phyloP scores from a whole-genome alignment of 2,329 filamentous ascomycete species.

The Cercospora janseana region DNA sequence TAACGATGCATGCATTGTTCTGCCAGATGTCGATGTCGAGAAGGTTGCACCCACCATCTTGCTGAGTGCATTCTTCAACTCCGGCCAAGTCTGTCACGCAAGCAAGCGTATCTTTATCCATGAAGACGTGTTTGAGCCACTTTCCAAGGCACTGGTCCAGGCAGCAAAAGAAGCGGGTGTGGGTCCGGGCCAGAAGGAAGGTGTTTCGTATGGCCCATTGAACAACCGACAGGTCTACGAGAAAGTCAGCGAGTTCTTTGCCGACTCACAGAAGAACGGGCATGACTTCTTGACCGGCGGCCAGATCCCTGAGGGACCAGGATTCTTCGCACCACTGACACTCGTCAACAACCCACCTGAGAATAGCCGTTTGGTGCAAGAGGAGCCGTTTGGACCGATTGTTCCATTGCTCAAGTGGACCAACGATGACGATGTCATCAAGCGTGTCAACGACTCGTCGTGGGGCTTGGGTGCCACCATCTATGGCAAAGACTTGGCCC shows the following conservation, averaged over 20 bases:
- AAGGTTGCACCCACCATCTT: slow-evolving; percentile 92
- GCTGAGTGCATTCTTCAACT: slow-evolving; percentile 90
- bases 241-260: slow-evolving; percentile 75
- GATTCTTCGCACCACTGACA: slow-evolving; percentile 59
- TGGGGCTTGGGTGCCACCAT: slow-evolving; percentile 90
- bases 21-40: slow-evolving; percentile 76
- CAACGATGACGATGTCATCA: slow-evolving; percentile 73
- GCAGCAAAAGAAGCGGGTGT: slow-evolving; percentile 77
- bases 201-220: slow-evolving; percentile 39
- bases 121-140: slow-evolving; percentile 75
- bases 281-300: slow-evolving; percentile 67
- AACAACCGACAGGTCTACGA: slow-evolving; percentile 71
- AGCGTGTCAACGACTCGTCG: slow-evolving; percentile 87
- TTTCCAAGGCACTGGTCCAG: slow-evolving; percentile 72
- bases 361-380: slow-evolving; percentile 80
- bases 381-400: slow-evolving; percentile 90
- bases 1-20: slow-evolving; percentile 86
- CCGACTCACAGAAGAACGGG: slow-evolving; percentile 65
- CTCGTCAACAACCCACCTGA: slow-evolving; percentile 76
- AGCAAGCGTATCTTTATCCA: slow-evolving; percentile 91
- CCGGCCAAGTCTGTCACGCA: slow-evolving; percentile 93
- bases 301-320: slow-evolving; percentile 41
- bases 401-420: slow-evolving; percentile 86
- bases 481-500: slow-evolving; percentile 81
- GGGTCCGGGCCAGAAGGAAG: slow-evolving; percentile 64